Base-by-base conservation (phyloP, 23 red algal species). In the Chondrus crispus region DNA sequence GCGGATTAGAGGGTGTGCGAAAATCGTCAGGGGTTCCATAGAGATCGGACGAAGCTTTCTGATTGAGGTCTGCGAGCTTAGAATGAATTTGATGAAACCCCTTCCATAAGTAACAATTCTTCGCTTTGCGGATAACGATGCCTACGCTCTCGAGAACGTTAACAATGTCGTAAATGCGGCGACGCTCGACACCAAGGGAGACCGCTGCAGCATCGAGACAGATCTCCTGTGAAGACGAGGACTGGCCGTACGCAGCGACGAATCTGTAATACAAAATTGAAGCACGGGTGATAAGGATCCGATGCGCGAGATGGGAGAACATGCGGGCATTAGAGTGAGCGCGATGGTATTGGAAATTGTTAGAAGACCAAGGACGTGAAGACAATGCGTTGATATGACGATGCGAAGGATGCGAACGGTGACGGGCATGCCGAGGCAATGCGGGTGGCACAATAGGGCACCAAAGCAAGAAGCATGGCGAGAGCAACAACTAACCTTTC, bases 111-210 rank as follows among this genome's bases (percentile, higher is more conserved):
- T 99, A 99, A 33, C 88, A 86, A 71, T 96, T 99, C 52, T 96
- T 95, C 38, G 92, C 95, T 52, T 96, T 92, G 26, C 95, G 80
- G 32, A 73, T 91, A 7, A 99, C 92, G 42, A 96, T 87, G 26
- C 97, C 97, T n/a, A 99, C 68, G 29, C 81, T 84, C 85, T 99
- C 97, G 26, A 99, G 90, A 33, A 99, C 93, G 53, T 96, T 96
- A 62, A 99, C 94, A 63, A 99, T 99, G 60, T 99, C 97, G 68
- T 99, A 99, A 60, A 99, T 96, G 32, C 97, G 94, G 29, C 97
- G 45, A 3, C 97, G 93, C 55, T 95, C 94, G 33, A 99, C 97
- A 3, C 91, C 74, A 26, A 99, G 57, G 13, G 80, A 58, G 36
- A 32, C 32, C 8, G 94, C 93, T 30, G 95, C 85, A 30, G 85